A percentile compares a stretch with the other conserved stretches of the same genome.
phyloP scores from a whole-genome alignment of 768 basidiomycete species.

The Kwoniella sp. region DNA sequence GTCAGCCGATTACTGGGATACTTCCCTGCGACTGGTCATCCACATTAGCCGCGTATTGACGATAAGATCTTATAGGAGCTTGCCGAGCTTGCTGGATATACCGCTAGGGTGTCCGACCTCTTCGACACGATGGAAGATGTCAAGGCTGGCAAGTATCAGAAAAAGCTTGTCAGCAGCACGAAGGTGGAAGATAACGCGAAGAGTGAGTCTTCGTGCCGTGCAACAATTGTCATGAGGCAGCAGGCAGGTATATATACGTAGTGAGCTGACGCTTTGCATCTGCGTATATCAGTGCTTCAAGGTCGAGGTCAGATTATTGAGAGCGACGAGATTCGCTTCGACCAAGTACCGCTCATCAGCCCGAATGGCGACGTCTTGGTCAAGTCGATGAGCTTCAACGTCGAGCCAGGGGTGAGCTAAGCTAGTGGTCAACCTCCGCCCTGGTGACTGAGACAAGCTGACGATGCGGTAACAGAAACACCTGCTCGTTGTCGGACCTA shows the following conservation, averaged over 20 bases:
- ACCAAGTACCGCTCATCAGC: constrained; percentile 90
- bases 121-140: constrained; percentile 90
- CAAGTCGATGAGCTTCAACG: constrained; percentile 78
- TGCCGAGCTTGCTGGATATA: constrained; percentile 93
- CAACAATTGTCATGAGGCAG: too few species aligned
- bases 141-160: constrained; percentile 79
- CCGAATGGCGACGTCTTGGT: constrained; percentile 94
- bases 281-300: constrained; percentile 64
- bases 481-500: constrained; percentile 88
- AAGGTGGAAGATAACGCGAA: constrained; percentile 71
- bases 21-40: too few species aligned
- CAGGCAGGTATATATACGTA: too few species aligned
- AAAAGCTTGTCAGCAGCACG: constrained; percentile 77
- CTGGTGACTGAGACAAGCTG: not conserved
- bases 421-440: not conserved
- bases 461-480: constrained; percentile 65
- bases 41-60: too few species aligned
- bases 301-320: constrained; percentile 77
- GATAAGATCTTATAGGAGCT: too few species aligned
- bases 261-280: too few species aligned
- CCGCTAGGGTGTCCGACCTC: constrained; percentile 81
- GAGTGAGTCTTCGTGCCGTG: constrained; percentile 66
- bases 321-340: constrained; percentile 80
- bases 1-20: too few species aligned
- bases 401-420: constrained; percentile 74